Evolutionary conservation across 768 basidiomycete species (phyloP).

Genomic region (Epithele typhae): DNA sequence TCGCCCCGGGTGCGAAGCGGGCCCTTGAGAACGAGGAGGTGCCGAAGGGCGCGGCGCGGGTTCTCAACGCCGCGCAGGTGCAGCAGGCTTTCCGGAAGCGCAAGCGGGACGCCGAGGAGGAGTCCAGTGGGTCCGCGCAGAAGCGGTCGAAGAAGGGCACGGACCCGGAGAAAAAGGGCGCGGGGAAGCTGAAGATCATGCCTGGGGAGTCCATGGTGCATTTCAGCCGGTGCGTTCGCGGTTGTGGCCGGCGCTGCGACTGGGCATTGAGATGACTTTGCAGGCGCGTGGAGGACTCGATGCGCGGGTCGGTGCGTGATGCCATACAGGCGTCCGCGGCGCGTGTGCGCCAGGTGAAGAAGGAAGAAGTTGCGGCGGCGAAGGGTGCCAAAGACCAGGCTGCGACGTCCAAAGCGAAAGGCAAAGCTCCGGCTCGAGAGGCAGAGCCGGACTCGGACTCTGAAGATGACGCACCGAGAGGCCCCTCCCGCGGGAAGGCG

Average conservation of each 20-base stretch:
- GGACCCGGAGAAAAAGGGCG: not conserved
- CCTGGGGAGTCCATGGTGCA: conserved; percentile 70
- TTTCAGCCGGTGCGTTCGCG: conserved; percentile 62
- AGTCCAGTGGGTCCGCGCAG: conserved; percentile 9
- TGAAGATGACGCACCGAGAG: not conserved
- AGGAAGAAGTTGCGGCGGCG: conserved; percentile 26
- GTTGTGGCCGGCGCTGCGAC: not conserved
- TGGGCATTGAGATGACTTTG: not conserved
- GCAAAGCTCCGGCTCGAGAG: conserved; percentile 4
- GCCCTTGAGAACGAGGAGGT: conserved; percentile 48
- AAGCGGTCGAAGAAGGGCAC: conserved; percentile 26
- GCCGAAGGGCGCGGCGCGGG: conserved; percentile 63
- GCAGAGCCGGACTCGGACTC: conserved; percentile 2
- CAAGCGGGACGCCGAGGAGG: conserved; percentile 29
- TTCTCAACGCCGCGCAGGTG: conserved; percentile 59
- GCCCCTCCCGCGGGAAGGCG: not conserved
- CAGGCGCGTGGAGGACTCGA: conserved; percentile 71
- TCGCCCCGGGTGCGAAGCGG: conserved; percentile 13
- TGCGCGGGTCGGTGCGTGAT: conserved; percentile 58
- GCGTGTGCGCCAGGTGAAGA: conserved; percentile 41
- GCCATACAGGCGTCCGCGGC: conserved; percentile 58
- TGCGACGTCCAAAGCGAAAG: not conserved
- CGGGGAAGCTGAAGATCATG: conserved; percentile 40
- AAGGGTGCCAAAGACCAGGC: conserved; percentile 7
- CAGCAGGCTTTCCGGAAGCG: conserved; percentile 51